These are phyloP conservation scores for Auxenochlorella protothecoides DNA, from an alignment of 139 green algal species.

Conservation along the genomic window DNA sequence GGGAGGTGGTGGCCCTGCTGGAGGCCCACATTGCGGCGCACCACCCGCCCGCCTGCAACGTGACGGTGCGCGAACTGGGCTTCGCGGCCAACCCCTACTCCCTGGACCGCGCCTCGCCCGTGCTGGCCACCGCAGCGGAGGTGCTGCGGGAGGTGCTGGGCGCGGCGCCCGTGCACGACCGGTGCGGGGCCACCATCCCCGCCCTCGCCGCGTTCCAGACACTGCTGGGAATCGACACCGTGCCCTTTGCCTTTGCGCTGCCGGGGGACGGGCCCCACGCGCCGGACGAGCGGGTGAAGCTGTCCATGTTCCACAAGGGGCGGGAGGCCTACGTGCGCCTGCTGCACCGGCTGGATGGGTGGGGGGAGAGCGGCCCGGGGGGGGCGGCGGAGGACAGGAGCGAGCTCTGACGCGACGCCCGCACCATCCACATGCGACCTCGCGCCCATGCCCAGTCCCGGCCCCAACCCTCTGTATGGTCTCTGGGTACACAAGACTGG, in stretches of 20 bases:
- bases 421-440: too few species aligned
- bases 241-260: slow-evolving; percentile 53
- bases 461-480: too few species aligned
- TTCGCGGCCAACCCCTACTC: slow-evolving; percentile 35
- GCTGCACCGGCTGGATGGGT: slow-evolving; percentile 8
- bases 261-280: slow-evolving; percentile 23
- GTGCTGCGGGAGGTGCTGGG: slow-evolving; percentile 19
- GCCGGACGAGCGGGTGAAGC: not conserved
- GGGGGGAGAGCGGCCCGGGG: not conserved
- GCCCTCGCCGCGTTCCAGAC: slow-evolving; percentile 43
- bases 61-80: slow-evolving; percentile 37
- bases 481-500: too few species aligned
- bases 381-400: not conserved
- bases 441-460: too few species aligned
- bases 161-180: slow-evolving; percentile 15
- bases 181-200: slow-evolving; percentile 47
- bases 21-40: slow-evolving; percentile 17
- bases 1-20: slow-evolving; percentile 16
- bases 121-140: not conserved
- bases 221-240: slow-evolving; percentile 30
- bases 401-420: not conserved
- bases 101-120: slow-evolving; percentile 5
- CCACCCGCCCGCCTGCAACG: slow-evolving; percentile 23
- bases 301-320: slow-evolving; percentile 7
- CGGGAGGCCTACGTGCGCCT: slow-evolving; percentile 7